Evolutionary conservation across 495 filamentous ascomycete species (phyloP).

Genomic region (Talaromyces stipitatus): DNA sequence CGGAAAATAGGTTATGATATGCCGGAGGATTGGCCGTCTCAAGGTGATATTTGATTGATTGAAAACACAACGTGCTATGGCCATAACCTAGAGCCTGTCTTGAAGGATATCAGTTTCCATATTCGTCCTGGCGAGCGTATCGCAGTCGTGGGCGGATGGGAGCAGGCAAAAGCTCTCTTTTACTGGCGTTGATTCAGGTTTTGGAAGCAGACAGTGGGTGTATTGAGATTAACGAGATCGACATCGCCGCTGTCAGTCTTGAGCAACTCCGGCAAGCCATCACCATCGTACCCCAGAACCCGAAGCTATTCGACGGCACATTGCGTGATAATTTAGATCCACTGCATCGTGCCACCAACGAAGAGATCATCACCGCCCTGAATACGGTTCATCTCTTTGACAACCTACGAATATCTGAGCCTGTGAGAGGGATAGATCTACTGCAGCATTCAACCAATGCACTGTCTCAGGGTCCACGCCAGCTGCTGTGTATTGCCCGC

Average conservation of each 20-base stretch:
- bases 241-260: slow-evolving; percentile 65
- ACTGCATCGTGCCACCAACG: slow-evolving; percentile 38
- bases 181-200: slow-evolving; percentile 75
- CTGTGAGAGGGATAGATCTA: neutral
- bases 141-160: slow-evolving; percentile 42
- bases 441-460: slow-evolving; percentile 11
- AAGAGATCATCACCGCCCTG: slow-evolving; percentile 63
- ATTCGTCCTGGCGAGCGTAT: slow-evolving; percentile 67
- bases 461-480: slow-evolving; percentile 78
- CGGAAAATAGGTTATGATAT: slow-evolving; percentile 35
- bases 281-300: slow-evolving; percentile 80
- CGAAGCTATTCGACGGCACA: slow-evolving; percentile 80
- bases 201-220: slow-evolving; percentile 62
- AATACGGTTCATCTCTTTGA: slow-evolving; percentile 22
- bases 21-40: slow-evolving; percentile 75
- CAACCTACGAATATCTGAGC: too few species aligned
- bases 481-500: slow-evolving; percentile 80
- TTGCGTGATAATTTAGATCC: slow-evolving; percentile 77
- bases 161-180: slow-evolving; percentile 78
- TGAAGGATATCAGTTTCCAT: slow-evolving; percentile 66
- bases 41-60: slow-evolving; percentile 66
- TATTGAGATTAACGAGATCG: slow-evolving; percentile 67
- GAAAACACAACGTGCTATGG: slow-evolving; percentile 71
- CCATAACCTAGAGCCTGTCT: slow-evolving; percentile 61
- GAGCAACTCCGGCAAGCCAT: slow-evolving; percentile 65